Base-by-base conservation (phyloP, 306 rosid genomes). In the Cicer cuneatum region DNA sequence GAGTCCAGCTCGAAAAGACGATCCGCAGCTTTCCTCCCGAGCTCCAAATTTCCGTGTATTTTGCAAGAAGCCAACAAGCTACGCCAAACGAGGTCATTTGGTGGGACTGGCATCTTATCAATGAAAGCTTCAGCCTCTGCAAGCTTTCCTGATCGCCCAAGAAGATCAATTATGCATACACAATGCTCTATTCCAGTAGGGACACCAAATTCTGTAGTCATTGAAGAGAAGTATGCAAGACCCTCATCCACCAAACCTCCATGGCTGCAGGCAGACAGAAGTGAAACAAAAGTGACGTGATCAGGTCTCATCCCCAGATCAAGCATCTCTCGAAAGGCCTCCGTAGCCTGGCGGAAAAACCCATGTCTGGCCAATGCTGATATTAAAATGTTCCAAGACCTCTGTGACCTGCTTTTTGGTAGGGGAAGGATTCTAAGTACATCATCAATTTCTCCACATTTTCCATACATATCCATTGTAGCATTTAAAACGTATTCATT, bases 381-480 rank as follows among this genome's bases (percentile, higher is more conserved):
- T 80, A 94, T 91, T 83, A 94, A 72, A 61, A 83, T 87, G 86
- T 94, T 94, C 98, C 98, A 94, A 53, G 98, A 87, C 48, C 90
- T 79, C 15, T 82, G 84, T 18, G 92, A 83, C 81, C 96, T 88
- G 43, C 47, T 58, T 53, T 71, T 67, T 21, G 90, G 87, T 16
- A 47, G 77, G 54, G 92, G 97, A 66, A 87, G 85, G 38, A 91
- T 73, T 83, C 68, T 85, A 69, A 89, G 71, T 54, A 90, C 96
- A 72, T 87, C 92, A 65, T 88, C 90, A 65, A 91, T 80, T 75
- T 89, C 94, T 56, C 97, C 96, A 71, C 98, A 94, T 83, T 91
- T 94, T 79, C 90, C 98, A 73, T 91, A 91, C 98, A 94, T 94
- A 82, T 88, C 97, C 98, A 94, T 94, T 19, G 84, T 85, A 78